A percentile compares a stretch with the other conserved stretches of the same genome.
Evolutionary conservation across 208 protist species (phyloP).

Genomic region (Leptomonas seymouri): DNA sequence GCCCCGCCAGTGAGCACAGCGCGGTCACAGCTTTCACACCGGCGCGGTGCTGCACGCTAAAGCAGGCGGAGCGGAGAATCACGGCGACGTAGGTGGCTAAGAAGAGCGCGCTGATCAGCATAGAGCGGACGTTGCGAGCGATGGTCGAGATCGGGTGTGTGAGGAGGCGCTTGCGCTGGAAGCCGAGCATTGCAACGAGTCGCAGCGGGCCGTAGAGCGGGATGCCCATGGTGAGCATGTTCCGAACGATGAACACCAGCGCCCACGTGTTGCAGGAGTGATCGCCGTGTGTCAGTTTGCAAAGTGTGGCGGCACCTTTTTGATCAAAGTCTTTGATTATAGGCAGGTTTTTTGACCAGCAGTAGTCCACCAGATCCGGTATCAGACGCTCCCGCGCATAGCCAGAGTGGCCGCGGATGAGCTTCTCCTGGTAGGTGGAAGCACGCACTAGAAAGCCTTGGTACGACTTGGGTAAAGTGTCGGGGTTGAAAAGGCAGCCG

Average conservation of each 20-base stretch:
- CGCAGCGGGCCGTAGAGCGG: conserved; percentile 83
- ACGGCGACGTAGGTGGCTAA: conserved; percentile 76
- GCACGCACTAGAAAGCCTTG: conserved; percentile 66
- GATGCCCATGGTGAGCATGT: conserved; percentile 75
- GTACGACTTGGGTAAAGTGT: conserved; percentile 79
- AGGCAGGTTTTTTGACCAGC: conserved; percentile 33
- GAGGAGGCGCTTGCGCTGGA: conserved; percentile 64
- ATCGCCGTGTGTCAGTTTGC: conserved; percentile 49
- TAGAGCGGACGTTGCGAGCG: conserved; percentile 45
- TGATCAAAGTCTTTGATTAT: conserved; percentile 33
- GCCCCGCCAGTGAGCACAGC: conserved; percentile 55
- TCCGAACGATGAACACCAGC: conserved; percentile 51
- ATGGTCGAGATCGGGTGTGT: conserved; percentile 51
- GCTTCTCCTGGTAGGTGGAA: conserved; percentile 61
- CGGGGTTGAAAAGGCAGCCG: conserved; percentile 67
- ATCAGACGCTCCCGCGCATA: conserved; percentile 57
- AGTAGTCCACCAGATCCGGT: conserved; percentile 73
- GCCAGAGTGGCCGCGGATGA: conserved; percentile 67
- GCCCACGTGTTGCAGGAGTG: conserved; percentile 76
- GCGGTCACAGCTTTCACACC: conserved; percentile 49
- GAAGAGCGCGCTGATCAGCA: conserved; percentile 75
- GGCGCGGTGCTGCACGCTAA: conserved; percentile 60
- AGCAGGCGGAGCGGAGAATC: conserved; percentile 65
- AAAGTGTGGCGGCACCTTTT: conserved; percentile 44
- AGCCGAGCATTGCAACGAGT: conserved; percentile 53